Conservation (phyloP, 1,284 basidiomycete genomes). For the Leucoagaricus sp. region DNA sequence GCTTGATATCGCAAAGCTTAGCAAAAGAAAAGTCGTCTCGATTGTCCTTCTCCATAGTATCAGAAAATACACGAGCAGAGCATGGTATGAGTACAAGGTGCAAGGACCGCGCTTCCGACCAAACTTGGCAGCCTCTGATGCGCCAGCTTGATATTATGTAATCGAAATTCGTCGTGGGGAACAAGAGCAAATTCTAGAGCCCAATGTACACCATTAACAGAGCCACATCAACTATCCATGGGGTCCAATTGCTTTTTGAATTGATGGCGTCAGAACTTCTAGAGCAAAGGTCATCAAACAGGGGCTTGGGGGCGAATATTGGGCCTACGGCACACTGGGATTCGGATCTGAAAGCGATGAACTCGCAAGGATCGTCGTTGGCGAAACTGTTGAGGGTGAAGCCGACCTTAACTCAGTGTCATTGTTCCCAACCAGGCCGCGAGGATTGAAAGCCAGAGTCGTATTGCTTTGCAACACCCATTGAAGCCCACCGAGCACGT, state of each 20-base stretch:
- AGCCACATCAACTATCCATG: no score
- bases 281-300: no score
- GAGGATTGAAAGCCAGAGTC: slow-evolving; percentile 53
- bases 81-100: not conserved
- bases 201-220: not conserved
- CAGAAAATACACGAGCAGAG: not conserved
- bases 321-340: no score
- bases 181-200: no score
- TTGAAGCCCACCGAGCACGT: slow-evolving; percentile 72
- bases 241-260: no score
- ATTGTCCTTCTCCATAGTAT: slow-evolving; percentile 72
- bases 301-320: no score
- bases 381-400: not conserved
- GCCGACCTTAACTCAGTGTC: slow-evolving; percentile 1
- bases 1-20: slow-evolving; percentile 81
- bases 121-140: not conserved
- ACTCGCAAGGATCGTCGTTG: not conserved
- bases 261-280: no score
- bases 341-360: not conserved
- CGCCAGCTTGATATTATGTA: no score
- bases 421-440: slow-evolving; percentile 43
- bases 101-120: no score
- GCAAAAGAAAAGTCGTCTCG: slow-evolving; percentile 90
- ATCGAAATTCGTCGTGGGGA: no score
- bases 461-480: slow-evolving; percentile 71